Evolutionary conservation across 441 rosid species (phyloP).

Genomic region (Cnidoscolus chayamansa): DNA sequence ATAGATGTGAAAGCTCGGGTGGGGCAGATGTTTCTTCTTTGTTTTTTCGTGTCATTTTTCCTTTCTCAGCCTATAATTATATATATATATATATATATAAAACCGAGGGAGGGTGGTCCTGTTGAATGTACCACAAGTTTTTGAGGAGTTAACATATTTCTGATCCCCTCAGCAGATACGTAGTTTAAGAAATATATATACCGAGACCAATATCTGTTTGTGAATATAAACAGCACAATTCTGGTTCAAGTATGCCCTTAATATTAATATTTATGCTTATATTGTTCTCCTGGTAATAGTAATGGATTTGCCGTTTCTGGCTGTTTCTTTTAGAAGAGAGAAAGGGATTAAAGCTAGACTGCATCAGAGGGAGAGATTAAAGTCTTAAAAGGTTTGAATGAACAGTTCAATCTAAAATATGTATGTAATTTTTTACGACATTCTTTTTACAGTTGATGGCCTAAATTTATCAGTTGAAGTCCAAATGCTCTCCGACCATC

Average conservation of each 20-base stretch:
- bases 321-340: background rate
- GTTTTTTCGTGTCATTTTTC: background rate
- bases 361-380: too few species aligned
- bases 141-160: background rate
- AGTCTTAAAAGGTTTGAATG: too few species aligned
- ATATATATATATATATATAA: slow-evolving; percentile 13
- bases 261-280: background rate
- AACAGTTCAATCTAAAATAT: too few species aligned
- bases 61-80: background rate
- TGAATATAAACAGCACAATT: background rate
- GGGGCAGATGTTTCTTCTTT: background rate
- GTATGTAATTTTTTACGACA: too few species aligned
- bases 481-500: too few species aligned
- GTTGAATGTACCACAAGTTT: background rate
- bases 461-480: too few species aligned
- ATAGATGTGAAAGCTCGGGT: slow-evolving; percentile 9
- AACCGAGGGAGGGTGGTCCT: background rate
- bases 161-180: background rate
- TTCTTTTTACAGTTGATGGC: too few species aligned
- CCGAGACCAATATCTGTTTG: background rate
- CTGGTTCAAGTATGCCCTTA: background rate
- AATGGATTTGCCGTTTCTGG: background rate
- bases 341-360: too few species aligned
- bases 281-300: background rate
- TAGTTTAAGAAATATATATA: background rate